Base-by-base conservation (phyloP, 2,329 filamentous ascomycete genomes). In the Fusarium ambrosium region DNA sequence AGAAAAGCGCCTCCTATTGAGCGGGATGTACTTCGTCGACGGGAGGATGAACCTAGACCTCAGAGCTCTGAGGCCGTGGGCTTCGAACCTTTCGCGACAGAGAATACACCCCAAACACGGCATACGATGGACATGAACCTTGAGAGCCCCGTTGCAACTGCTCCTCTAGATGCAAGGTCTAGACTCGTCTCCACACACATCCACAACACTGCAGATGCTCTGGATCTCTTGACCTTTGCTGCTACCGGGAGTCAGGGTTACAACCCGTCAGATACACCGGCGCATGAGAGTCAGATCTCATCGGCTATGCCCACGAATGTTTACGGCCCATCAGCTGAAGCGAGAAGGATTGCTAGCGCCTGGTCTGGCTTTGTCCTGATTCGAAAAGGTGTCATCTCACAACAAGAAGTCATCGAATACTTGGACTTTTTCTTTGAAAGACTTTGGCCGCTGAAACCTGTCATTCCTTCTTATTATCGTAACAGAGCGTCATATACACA, bases 131-230 rank as follows among this genome's bases (percentile, higher is more conserved):
- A 34, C 14, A 34, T 24, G 10, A 18, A 18, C 1, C 36, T 37
- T 3, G 51, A 59, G 10, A 55, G 48, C 8, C 43, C 48, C 4
- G 41, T 22, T 29, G 14, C 62, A 5, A 53, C 63, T 27, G 6
- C 14, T n/a, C 29, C 56, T 5, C 20, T 69, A 7, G 71, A 72
- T 32, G 69, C 71, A n/a, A 48, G 71, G 32, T 41, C 34, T 10
- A 53, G 71, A 1, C 59, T 73, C 3, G 60, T 73, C 8, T 73
- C 71, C 22, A 73, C 71, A 6, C 62, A 73, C 7, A 72, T 73
- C 20, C 66, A 69, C 14, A 72, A 73, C 39, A 61, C 69, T 0
- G 51, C 69, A 8, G 71, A 73, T 41, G 71, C 69, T 0, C 60
- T 73, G 3, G 71, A 73, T 10, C 60, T 73, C 9, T 48, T 73